phyloP scores from a whole-genome alignment of 73 alveolate genomes.

The Urostyla sp. region DNA sequence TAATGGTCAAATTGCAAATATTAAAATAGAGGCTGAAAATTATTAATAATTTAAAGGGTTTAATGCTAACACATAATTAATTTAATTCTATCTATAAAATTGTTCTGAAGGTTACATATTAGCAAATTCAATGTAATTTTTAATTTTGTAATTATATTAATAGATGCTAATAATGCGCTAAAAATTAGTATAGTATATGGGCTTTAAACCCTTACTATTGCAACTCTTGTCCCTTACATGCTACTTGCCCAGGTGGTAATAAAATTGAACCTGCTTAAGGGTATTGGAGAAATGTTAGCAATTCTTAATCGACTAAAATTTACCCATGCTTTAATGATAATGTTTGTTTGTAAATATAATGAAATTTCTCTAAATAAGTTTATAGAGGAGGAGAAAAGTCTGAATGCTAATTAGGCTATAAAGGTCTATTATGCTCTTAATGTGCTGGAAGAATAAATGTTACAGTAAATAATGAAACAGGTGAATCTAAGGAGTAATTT shows the following conservation, averaged over 20 bases:
- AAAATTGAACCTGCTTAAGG: background rate
- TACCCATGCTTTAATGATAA: background rate
- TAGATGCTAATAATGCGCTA: background rate
- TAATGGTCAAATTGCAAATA: no score
- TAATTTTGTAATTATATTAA: no score
- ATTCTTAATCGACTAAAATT: background rate
- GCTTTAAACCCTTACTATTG: background rate
- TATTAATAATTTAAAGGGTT: no score
- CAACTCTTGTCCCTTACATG: background rate
- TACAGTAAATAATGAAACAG: no score
- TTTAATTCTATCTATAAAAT: no score
- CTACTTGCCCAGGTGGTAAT: background rate
- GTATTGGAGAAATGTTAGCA: slow-evolving; percentile 11
- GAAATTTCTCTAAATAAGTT: background rate
- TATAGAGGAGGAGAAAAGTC: background rate
- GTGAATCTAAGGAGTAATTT: no score
- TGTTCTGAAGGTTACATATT: no score
- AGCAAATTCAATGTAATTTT: no score
- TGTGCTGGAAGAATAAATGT: background rate
- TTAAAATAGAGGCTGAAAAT: no score
- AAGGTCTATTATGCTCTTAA: slow-evolving; percentile 1
- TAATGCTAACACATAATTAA: no score
- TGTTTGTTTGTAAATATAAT: slow-evolving; percentile 8
- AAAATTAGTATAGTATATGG: background rate
- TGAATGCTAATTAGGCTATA: background rate